These are phyloP conservation scores for Termitomyces sp. DNA, from an alignment of 768 basidiomycete species.

Conservation along the genomic window DNA sequence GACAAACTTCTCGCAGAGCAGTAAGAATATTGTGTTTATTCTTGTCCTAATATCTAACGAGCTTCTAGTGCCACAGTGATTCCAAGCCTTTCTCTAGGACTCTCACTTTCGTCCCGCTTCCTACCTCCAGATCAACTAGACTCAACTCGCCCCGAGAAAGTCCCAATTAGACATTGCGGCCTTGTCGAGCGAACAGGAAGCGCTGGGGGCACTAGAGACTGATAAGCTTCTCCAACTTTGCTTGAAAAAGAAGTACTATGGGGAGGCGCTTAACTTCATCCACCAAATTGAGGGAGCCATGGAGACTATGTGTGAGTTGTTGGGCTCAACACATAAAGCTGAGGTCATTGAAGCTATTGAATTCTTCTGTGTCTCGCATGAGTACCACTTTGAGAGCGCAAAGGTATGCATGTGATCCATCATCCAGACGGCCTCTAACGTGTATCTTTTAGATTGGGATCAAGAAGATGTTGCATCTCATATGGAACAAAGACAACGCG, in stretches of 20 bases:
- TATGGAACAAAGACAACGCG: conserved; percentile 94
- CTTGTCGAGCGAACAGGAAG: conserved; percentile 68
- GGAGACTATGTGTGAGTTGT: conserved; percentile 68
- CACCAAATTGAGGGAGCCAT: conserved; percentile 56
- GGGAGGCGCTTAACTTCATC: conserved; percentile 85
- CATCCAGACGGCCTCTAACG: conserved; percentile 6
- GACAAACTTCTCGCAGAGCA: conserved; percentile 67
- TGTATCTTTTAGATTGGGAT: conserved; percentile 63
- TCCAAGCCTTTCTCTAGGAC: conserved; percentile 76
- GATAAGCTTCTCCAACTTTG: conserved; percentile 65
- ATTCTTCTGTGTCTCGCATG: conserved; percentile 81
- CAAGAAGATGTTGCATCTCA: conserved; percentile 94
- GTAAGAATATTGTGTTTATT: conserved; percentile 40
- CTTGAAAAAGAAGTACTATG: conserved; percentile 82
- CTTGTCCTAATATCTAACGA: conserved; percentile 8
- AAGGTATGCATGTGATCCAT: conserved; percentile 42
- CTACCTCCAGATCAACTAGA: conserved; percentile 78
- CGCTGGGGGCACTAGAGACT: conserved; percentile 65
- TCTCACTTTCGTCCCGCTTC: conserved; percentile 81
- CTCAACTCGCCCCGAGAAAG: conserved; percentile 60
- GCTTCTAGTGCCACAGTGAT: conserved; percentile 65
- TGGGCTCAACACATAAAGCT: conserved; percentile 83
- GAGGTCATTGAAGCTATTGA: conserved; percentile 86
- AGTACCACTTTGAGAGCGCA: conserved; percentile 78
- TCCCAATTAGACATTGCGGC: conserved; percentile 70